Conservation (phyloP, 139 green algal genomes). For the Coelastrella sp. region DNA sequence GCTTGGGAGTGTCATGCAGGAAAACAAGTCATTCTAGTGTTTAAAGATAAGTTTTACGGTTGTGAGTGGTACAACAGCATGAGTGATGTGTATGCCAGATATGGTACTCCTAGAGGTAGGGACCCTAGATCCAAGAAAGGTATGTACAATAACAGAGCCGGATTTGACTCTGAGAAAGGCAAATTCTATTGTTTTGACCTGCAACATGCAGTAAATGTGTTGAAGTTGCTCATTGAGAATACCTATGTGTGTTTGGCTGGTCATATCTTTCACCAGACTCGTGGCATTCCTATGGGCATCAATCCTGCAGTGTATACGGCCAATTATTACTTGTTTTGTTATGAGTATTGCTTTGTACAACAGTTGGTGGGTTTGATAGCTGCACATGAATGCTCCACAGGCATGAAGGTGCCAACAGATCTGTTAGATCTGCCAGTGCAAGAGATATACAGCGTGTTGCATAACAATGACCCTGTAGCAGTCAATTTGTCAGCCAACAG, state of each 20-base stretch:
- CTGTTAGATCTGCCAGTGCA: background rate
- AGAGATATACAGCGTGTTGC: background rate
- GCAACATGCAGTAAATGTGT: background rate
- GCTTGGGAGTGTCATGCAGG: background rate
- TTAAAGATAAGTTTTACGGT: background rate
- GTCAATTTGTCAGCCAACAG: background rate
- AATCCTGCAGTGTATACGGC: constrained; percentile 28
- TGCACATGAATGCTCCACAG: background rate
- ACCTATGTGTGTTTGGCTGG: constrained; percentile 7
- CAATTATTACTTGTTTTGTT: constrained; percentile 32
- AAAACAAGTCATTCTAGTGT: background rate
- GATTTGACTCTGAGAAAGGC: background rate
- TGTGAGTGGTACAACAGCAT: background rate
- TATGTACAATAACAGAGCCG: background rate
- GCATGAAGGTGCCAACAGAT: background rate
- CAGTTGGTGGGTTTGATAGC: background rate
- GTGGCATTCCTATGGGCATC: constrained; percentile 28
- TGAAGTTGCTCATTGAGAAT: background rate
- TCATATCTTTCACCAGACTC: background rate
- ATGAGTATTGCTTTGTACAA: background rate
- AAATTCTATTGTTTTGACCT: background rate
- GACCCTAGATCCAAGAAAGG: background rate
- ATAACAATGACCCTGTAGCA: background rate
- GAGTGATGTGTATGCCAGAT: background rate
- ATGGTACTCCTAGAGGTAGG: background rate